Evolutionary conservation across 2,329 filamentous ascomycete genomes (phyloP).

Genomic region (Fusarium bactridioides): DNA sequence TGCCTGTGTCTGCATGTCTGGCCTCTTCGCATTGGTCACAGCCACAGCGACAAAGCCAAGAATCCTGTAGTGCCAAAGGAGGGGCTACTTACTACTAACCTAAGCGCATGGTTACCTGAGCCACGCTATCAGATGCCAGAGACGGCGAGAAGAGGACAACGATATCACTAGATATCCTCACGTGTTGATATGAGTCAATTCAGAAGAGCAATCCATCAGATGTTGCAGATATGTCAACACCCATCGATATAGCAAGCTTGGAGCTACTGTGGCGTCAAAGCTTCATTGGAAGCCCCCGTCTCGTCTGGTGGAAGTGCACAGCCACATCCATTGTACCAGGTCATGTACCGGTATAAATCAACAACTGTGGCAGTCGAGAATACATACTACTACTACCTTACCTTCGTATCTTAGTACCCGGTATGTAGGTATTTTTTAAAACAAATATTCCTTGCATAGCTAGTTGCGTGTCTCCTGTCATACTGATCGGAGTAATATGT

Average conservation of each 20-base stretch:
- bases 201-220: not conserved
- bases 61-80: constrained; percentile 30
- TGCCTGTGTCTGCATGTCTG: constrained; percentile 29
- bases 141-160: constrained; percentile 20
- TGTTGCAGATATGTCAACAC: not conserved
- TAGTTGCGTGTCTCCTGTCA: not conserved
- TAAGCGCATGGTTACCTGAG: constrained; percentile 22
- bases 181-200: constrained; percentile 3
- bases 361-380: not conserved
- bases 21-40: constrained; percentile 43
- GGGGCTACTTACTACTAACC: constrained; percentile 18
- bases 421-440: not conserved
- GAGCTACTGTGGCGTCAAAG: constrained; percentile 19
- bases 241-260: not conserved
- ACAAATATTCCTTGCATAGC: not conserved
- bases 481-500: too few relatives aligned
- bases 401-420: not conserved
- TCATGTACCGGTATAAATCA: not conserved
- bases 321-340: constrained; percentile 8
- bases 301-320: not conserved
- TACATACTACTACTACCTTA: not conserved
- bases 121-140: constrained; percentile 34
- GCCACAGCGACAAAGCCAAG: constrained; percentile 39
- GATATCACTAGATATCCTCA: not conserved
- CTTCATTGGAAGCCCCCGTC: not conserved